phyloP scores from a whole-genome alignment of 2,329 filamentous ascomycete species.

The Hymenoscyphus salicellus region DNA sequence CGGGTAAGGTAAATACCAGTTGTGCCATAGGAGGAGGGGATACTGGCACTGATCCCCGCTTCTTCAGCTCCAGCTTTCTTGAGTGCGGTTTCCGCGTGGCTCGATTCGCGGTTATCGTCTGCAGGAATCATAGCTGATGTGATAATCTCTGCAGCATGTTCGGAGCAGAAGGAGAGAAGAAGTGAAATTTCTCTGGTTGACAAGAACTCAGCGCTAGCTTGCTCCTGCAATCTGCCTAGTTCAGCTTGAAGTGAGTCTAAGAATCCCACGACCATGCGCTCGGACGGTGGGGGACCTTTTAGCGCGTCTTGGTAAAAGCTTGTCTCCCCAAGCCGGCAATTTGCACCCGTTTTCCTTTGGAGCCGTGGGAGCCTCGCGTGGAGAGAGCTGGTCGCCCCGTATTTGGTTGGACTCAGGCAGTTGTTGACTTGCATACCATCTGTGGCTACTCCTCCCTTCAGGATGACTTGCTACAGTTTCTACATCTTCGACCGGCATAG shows the following conservation, averaged over 20 bases:
- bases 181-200: neutral
- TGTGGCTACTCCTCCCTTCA: slow-evolving; percentile 21
- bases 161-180: neutral
- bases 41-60: slow-evolving; percentile 41
- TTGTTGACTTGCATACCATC: neutral
- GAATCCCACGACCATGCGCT: neutral
- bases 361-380: neutral
- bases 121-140: slow-evolving; percentile 22
- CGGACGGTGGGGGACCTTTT: neutral
- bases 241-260: slow-evolving; percentile 1
- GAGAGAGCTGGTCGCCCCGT: neutral
- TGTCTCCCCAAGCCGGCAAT: slow-evolving; percentile 12
- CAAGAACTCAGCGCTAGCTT: neutral
- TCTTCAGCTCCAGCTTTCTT: slow-evolving; percentile 32
- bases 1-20: slow-evolving; percentile 29
- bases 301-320: slow-evolving; percentile 24
- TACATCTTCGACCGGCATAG: slow-evolving; percentile 99
- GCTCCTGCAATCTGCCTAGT: neutral
- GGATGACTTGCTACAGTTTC: slow-evolving; percentile 94
- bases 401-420: neutral
- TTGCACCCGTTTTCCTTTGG: neutral
- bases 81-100: slow-evolving; percentile 27
- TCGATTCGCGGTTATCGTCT: slow-evolving; percentile 18
- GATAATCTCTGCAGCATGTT: slow-evolving; percentile 15
- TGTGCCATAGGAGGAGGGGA: slow-evolving; percentile 43